A percentile compares a stretch with the other conserved stretches of the same genome.
phyloP scores from a whole-genome alignment of 345 rosid species.

The Leavenworthia alabamica region DNA sequence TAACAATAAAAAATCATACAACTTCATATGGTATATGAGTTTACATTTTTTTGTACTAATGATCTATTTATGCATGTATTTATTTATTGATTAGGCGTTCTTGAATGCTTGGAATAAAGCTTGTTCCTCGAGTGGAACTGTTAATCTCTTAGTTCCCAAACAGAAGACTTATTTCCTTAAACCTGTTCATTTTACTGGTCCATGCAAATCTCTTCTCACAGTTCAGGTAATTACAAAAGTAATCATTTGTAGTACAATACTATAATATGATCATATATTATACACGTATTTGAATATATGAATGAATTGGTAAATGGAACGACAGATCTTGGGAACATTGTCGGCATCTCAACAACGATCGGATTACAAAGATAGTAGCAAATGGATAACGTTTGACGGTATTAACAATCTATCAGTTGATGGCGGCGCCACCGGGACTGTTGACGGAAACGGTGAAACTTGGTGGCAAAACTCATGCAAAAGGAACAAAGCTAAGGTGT shows the following conservation, averaged over 20 bases:
- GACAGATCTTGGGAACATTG: conserved; percentile 55
- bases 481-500: conserved; percentile 53
- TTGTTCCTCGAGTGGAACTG: conserved; percentile 44
- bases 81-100: conserved; percentile 47
- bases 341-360: conserved; percentile 51
- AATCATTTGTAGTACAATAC: background rate
- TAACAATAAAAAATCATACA: background rate
- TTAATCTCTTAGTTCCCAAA: conserved; percentile 43
- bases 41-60: background rate
- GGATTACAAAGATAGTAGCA: conserved; percentile 47
- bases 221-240: conserved; percentile 40
- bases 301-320: background rate
- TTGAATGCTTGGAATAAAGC: conserved; percentile 72
- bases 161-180: conserved; percentile 43
- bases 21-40: background rate
- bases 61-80: conserved; percentile 14
- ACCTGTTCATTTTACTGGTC: conserved; percentile 54
- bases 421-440: conserved; percentile 64
- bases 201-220: conserved; percentile 53
- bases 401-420: conserved; percentile 42
- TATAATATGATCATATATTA: background rate
- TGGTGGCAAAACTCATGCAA: conserved; percentile 97
- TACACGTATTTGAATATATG: background rate
- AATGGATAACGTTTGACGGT: conserved; percentile 55
- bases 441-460: conserved; percentile 70